These are phyloP conservation scores for Lactifluus pinguis DNA, from an alignment of 768 basidiomycete genomes.

Conservation along the genomic window DNA sequence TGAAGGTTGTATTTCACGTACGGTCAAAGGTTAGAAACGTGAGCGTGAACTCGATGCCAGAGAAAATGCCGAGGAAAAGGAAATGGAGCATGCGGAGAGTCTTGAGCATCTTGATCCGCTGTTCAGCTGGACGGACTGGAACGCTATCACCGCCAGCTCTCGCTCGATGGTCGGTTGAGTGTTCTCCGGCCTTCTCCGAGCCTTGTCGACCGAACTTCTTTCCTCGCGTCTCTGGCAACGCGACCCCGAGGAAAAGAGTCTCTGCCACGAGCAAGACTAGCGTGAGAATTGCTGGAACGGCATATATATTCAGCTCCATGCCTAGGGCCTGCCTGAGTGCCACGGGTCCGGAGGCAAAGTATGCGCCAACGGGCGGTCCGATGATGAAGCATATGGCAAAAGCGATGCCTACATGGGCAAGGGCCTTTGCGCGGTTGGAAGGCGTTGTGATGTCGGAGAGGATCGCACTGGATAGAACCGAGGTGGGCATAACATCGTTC, in stretches of 20 bases:
- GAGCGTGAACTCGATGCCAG: slow-evolving; percentile 93
- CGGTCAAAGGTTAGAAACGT: slow-evolving; percentile 91
- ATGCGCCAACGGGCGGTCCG: slow-evolving; percentile 91
- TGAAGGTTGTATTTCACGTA: slow-evolving; percentile 31
- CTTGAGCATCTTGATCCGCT: slow-evolving; percentile 49
- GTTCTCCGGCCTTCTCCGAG: slow-evolving; percentile 19
- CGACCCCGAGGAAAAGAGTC: slow-evolving; percentile 64
- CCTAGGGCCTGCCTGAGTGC: slow-evolving; percentile 48
- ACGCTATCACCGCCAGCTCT: not conserved
- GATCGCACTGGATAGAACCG: slow-evolving; percentile 56
- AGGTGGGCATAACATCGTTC: not conserved
- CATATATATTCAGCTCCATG: slow-evolving; percentile 78
- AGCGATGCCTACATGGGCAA: slow-evolving; percentile 91
- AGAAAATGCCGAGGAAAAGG: slow-evolving; percentile 82
- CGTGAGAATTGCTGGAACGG: slow-evolving; percentile 79
- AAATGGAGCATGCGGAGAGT: slow-evolving; percentile 66
- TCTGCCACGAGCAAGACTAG: slow-evolving; percentile 69
- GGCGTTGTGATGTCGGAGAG: slow-evolving; percentile 85
- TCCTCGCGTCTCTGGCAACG: slow-evolving; percentile 81
- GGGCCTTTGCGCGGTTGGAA: slow-evolving; percentile 69
- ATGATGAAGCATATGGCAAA: slow-evolving; percentile 93
- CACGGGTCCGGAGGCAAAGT: slow-evolving; percentile 83
- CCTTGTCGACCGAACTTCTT: not conserved
- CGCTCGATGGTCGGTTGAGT: not conserved
- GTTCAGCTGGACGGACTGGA: slow-evolving; percentile 25